Evolutionary conservation across 78 protist species (phyloP), one percentile per base, ranked within the genome.

Genomic region (Polysphondylium violaceum): DNA sequence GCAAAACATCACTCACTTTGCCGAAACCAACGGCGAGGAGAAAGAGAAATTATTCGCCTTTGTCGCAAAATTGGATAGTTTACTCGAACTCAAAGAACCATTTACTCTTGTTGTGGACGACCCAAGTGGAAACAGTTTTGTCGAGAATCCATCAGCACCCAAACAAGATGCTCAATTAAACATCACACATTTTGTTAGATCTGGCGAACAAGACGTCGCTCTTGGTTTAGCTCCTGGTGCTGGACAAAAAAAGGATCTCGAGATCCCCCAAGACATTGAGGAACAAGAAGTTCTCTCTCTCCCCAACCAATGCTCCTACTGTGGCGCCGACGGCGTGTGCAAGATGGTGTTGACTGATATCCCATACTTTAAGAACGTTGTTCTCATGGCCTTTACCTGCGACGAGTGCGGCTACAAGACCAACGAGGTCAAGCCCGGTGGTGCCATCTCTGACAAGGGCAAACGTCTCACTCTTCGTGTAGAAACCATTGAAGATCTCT

Each of bases 361-460:
- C 21, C 99, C 98, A 19, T 67, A 96, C 93, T 97, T 97, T 87
- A 96, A 97, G 85, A 96, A 96, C 43, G 88, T 95, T 0, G 55
- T 96, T 14, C 50, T 98, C 29, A 95, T 97, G 97, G 93, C 97
- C 14, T 73, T 69, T 65, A 69, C n/a, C 21, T 98, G 99, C 91
- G 94, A 88, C 2, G 51, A 77, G 0, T 98, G 99, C 60, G 99
- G 98, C 1, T 96, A 79, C 87, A 87, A 73, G 56, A 63, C 71
- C 63, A 92, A 67, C 59, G 98, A 96, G 35, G 91, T 96, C 40
- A 96, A 98, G 64, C 71, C 96, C 1, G 97, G 97, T 38, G 99
- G 99, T 6, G 94, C 81, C 8, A 94, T 98, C 59, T 41, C 95
- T 21, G 79, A 33, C 35, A 88, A 43, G 6, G 98, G 98, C 14